Conservation (phyloP, 2,329 filamentous ascomycete species). For the Scytalidium lignicola region DNA sequence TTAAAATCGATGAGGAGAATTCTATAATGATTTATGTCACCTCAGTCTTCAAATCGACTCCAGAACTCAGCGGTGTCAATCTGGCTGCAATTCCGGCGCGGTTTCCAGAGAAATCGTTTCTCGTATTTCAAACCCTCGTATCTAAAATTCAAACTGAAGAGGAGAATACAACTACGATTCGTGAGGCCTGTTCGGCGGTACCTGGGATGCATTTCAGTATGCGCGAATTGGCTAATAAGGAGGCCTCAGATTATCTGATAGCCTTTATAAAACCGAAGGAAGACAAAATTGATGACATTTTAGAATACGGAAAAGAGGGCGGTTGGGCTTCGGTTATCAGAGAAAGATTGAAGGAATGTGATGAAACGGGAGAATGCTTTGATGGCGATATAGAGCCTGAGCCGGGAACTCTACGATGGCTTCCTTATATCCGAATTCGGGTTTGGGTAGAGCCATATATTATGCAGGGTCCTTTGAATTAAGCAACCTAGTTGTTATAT, state of each 20-base stretch:
- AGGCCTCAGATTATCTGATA: slow-evolving; percentile 9
- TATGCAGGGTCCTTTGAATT: slow-evolving; percentile 4
- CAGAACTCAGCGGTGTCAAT: not conserved
- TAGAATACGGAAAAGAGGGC: slow-evolving; percentile 1
- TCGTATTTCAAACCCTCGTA: not conserved
- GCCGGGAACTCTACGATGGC: slow-evolving; percentile 1
- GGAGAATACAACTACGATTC: slow-evolving; percentile 6
- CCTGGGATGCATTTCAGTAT: slow-evolving; percentile 1
- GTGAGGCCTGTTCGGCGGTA: not conserved
- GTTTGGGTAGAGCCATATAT: slow-evolving; percentile 3
- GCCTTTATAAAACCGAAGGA: slow-evolving; percentile 4
- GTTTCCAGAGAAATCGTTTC: not conserved
- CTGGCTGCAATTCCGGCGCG: not conserved
- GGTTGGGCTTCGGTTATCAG: not conserved
- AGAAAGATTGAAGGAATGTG: slow-evolving; percentile 1
- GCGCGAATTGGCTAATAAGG: slow-evolving; percentile 15
- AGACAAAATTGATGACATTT: slow-evolving; percentile 4
- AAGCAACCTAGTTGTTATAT: not conserved
- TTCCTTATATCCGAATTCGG: not conserved
- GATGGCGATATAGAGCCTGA: not conserved
- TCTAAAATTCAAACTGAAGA: not conserved
- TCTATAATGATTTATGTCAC: not conserved
- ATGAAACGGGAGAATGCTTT: not conserved
- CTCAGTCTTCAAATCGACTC: not conserved
- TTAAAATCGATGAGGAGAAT: not conserved